Conservation (phyloP, 2,329 filamentous ascomycete species). For the Fusarium robinianum region DNA sequence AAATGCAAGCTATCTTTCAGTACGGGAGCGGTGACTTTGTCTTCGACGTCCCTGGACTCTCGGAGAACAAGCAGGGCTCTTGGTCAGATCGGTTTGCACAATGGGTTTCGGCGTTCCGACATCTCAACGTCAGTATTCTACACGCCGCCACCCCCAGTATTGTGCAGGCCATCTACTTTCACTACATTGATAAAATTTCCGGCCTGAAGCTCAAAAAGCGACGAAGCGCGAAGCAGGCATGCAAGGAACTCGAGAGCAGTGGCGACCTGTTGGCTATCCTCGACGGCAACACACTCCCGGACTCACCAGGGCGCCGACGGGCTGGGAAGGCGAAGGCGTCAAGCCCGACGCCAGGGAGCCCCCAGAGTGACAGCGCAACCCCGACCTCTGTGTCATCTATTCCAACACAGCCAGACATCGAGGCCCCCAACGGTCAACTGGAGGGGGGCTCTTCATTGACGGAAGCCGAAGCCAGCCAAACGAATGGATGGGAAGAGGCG, state of each 20-base stretch:
- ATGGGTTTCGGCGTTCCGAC: conserved; percentile 41
- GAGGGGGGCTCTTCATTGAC: conserved; percentile 34
- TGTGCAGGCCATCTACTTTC: conserved; percentile 34
- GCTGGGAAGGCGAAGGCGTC: too few relatives aligned
- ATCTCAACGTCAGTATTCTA: conserved; percentile 32
- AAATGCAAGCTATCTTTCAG: too few relatives aligned
- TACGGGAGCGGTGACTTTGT: conserved; percentile 21
- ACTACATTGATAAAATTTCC: conserved; percentile 40
- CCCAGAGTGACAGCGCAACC: too few relatives aligned
- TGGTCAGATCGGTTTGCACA: conserved; percentile 44
- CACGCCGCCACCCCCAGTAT: conserved; percentile 32
- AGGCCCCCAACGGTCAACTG: conserved; percentile 34
- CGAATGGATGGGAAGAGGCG: conserved; percentile 8
- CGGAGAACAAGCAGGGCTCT: conserved; percentile 36
- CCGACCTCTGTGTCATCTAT: too few relatives aligned
- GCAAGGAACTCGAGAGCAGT: conserved; percentile 33
- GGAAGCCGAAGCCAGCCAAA: too few relatives aligned
- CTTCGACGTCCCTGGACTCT: conserved; percentile 38
- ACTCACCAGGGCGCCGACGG: neutral
- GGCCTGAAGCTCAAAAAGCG: conserved; percentile 42
- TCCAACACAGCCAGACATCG: too few relatives aligned
- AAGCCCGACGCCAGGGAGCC: too few relatives aligned
- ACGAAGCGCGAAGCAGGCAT: conserved; percentile 38
- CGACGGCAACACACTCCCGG: conserved; percentile 19
- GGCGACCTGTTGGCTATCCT: conserved; percentile 33